Evolutionary conservation across 1,139 yeast genomes (phyloP), one percentile per base, ranked within the genome.

Genomic region (Suhomyces kunorum): DNA sequence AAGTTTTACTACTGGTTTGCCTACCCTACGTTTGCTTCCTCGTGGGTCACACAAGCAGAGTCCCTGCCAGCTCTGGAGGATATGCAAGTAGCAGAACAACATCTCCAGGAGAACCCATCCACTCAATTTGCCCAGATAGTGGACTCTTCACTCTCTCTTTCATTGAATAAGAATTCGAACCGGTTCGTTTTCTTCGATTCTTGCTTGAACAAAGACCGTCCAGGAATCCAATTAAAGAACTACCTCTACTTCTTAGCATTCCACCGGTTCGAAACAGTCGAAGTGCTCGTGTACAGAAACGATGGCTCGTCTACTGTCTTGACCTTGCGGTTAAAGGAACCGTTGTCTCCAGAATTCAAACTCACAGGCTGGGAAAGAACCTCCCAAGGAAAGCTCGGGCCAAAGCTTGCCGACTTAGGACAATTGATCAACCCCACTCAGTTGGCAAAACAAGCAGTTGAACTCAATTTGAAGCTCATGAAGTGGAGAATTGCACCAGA

Each of bases 401-500:
- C 98, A 0, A 87, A 88, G 54, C 49, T 84, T 23, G 88, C 95
- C 0, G 94, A 92, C 56, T 64, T 92, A 40, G 89, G 95, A 1
- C 67, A 87, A 1, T 68, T 92, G 34, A 80, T 92, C 34, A 81
- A 90, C 56, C 98, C 98, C 0, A 50, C 70, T 5, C 82, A 84
- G 48, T 68, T 92, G 15, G 95, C 97, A 0, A 86, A 83, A 45
- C 98, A 92, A 59, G 94, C 97, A 0, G 92, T 89, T 4, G 96
- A 90, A 59, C 70, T 92, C 43, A 92, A 92, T 55, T 68, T 94
- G 47, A 87, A 87, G 62, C 69, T 92, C 32, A 94, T 92, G 98
- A 89, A 89, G 60, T 92, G 99, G 99, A 74, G 98, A 50, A 78
- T 92, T 20, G 90, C 89, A 1, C 98, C 98, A 0, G 76, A 80